A percentile compares a stretch with the other conserved stretches of the same genome.
Conservation (phyloP, 2,329 filamentous ascomycete genomes). For the Penicillium sp. region DNA sequence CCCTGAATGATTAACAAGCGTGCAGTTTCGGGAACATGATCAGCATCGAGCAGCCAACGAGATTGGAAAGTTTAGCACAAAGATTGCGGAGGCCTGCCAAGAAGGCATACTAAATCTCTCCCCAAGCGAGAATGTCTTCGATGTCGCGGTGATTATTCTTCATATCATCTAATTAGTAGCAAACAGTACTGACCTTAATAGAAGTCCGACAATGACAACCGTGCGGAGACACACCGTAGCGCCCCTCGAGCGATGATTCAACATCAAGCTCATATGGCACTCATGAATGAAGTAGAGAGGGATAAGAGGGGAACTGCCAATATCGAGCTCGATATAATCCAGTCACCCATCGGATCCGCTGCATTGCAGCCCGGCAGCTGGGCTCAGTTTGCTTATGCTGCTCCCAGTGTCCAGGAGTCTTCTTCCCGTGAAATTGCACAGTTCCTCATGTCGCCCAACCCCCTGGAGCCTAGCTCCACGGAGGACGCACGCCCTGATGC, state of each 20-base stretch:
- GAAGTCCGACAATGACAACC: slow-evolving; percentile 9
- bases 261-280: slow-evolving; percentile 20
- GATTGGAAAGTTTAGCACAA: slow-evolving; percentile 39
- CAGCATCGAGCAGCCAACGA: slow-evolving; percentile 40
- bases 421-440: slow-evolving; percentile 19
- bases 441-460: slow-evolving; percentile 22
- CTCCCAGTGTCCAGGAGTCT: slow-evolving; percentile 8
- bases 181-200: slow-evolving; percentile 8
- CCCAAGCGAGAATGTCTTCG: slow-evolving; percentile 24
- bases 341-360: slow-evolving; percentile 7
- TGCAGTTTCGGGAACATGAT: slow-evolving; percentile 37
- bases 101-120: slow-evolving; percentile 33
- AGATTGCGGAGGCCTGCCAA: slow-evolving; percentile 40
- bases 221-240: not conserved
- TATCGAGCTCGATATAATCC: slow-evolving; percentile 6
- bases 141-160: slow-evolving; percentile 21
- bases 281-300: slow-evolving; percentile 23
- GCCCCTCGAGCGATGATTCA: slow-evolving; percentile 13
- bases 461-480: slow-evolving; percentile 22
- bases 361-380: slow-evolving; percentile 25
- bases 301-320: slow-evolving; percentile 12
- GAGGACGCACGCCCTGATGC: slow-evolving; percentile 25
- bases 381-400: slow-evolving; percentile 27
- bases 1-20: slow-evolving; percentile 3
- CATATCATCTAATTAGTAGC: not conserved